Evolutionary conservation across 495 filamentous ascomycete genomes (phyloP).

Genomic region (Penicillium cataractarum): DNA sequence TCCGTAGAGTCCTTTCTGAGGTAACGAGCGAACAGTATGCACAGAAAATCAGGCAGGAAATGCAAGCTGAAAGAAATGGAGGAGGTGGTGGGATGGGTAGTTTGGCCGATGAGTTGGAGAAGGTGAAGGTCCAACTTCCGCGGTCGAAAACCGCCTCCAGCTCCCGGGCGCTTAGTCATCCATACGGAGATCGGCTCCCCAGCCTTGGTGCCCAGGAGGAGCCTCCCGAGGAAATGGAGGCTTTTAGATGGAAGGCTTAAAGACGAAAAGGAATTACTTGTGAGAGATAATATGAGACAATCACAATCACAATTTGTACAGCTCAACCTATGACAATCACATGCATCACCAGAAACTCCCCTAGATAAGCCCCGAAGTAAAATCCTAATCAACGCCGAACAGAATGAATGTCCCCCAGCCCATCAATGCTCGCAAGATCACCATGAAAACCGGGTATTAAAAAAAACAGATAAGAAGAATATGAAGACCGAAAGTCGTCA

Average conservation of each 20-base stretch:
- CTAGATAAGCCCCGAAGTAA: slow-evolving; percentile 15
- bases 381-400: slow-evolving; percentile 20
- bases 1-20: slow-evolving; percentile 4
- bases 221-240: slow-evolving; percentile 4
- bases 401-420: slow-evolving; percentile 25
- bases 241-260: neutral
- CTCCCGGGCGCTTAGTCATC: slow-evolving; percentile 46
- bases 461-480: slow-evolving; percentile 27
- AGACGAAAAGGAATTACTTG: neutral
- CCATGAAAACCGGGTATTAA: slow-evolving; percentile 24
- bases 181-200: neutral
- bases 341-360: slow-evolving; percentile 21
- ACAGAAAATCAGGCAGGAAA: slow-evolving; percentile 5
- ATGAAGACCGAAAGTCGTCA: slow-evolving; percentile 19
- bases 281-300: neutral
- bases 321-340: slow-evolving; percentile 16
- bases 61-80: slow-evolving; percentile 3
- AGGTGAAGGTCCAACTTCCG: slow-evolving; percentile 45
- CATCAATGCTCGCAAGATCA: slow-evolving; percentile 31
- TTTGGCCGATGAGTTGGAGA: slow-evolving; percentile 41
- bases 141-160: slow-evolving; percentile 47
- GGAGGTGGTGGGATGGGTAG: slow-evolving; percentile 15
- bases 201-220: neutral
- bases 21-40: neutral
- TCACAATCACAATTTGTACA: slow-evolving; percentile 23